phyloP scores from a whole-genome alignment of 2,329 filamentous ascomycete genomes.

The Fusarium temperatum region DNA sequence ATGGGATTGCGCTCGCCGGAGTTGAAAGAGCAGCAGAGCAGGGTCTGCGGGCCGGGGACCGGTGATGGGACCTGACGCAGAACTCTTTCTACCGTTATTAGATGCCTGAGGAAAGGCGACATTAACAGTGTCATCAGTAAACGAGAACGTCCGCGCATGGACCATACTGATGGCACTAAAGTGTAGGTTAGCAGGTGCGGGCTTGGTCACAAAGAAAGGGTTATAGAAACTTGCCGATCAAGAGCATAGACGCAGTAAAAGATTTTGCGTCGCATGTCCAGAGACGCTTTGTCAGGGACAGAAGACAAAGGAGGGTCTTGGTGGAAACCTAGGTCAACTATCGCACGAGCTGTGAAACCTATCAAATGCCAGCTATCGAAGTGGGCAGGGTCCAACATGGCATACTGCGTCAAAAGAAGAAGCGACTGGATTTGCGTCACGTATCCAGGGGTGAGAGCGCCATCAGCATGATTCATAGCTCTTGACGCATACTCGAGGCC shows the following conservation, averaged over 20 bases:
- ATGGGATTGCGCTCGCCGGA: slow-evolving; percentile 84
- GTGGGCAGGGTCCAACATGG: slow-evolving; percentile 87
- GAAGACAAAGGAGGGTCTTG: slow-evolving; percentile 84
- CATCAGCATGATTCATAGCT: slow-evolving; percentile 81
- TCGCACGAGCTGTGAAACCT: slow-evolving; percentile 86
- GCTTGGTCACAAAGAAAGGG: background rate
- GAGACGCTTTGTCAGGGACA: slow-evolving; percentile 70
- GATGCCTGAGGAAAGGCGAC: slow-evolving; percentile 75
- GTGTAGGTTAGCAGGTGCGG: slow-evolving; percentile 28
- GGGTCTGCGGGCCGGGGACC: slow-evolving; percentile 68
- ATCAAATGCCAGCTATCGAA: slow-evolving; percentile 96
- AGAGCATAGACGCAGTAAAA: slow-evolving; percentile 93
- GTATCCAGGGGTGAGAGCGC: slow-evolving; percentile 85
- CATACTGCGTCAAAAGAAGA: slow-evolving; percentile 85
- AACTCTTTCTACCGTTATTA: slow-evolving; percentile 53
- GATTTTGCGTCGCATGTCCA: slow-evolving; percentile 82
- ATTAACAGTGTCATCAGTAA: slow-evolving; percentile 87
- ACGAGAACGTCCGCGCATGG: slow-evolving; percentile 87
- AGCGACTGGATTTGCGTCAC: slow-evolving; percentile 88
- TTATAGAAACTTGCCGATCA: slow-evolving; percentile 72
- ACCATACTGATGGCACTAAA: slow-evolving; percentile 85
- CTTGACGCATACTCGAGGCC: slow-evolving; percentile 66
- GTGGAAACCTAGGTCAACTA: slow-evolving; percentile 90
- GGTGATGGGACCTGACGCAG: slow-evolving; percentile 53
- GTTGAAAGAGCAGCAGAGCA: slow-evolving; percentile 80